Percentiles rank a stretch among this genome's conserved stretches.
phyloP scores from a whole-genome alignment of 306 rosid species.

The Cicer cuneatum region DNA sequence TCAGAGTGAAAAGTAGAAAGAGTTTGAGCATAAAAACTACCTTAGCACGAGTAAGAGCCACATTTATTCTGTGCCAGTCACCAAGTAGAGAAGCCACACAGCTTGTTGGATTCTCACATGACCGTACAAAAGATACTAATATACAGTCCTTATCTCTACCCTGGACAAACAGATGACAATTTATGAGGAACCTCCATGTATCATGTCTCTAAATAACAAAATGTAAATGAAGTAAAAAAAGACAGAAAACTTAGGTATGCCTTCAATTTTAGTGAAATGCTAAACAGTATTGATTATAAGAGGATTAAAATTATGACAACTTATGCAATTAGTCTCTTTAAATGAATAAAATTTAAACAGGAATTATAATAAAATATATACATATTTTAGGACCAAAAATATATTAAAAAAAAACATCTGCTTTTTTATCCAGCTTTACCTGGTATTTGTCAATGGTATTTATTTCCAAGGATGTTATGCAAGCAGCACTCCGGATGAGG shows the following conservation, averaged over 20 bases:
- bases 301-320: conserved; percentile 1
- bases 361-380: not conserved
- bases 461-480: conserved; percentile 73
- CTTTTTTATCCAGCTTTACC: conserved; percentile 51
- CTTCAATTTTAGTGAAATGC: conserved; percentile 11
- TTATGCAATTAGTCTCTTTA: not conserved
- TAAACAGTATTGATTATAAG: not conserved
- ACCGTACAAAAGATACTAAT: conserved; percentile 84
- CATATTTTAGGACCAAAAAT: not conserved
- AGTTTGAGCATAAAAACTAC: conserved; percentile 44
- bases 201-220: not conserved
- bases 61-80: conserved; percentile 97
- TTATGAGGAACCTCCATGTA: conserved; percentile 3
- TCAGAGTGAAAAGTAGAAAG: not conserved
- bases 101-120: conserved; percentile 74
- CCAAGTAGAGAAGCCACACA: conserved; percentile 79
- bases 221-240: conserved; percentile 2
- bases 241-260: conserved; percentile 8
- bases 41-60: conserved; percentile 95
- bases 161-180: conserved; percentile 49
- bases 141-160: conserved; percentile 98
- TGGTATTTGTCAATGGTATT: conserved; percentile 98
- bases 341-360: not conserved
- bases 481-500: conserved; percentile 60
- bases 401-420: not conserved